Conservation (phyloP, 208 protist species). For the Crithidia sp. region DNA sequence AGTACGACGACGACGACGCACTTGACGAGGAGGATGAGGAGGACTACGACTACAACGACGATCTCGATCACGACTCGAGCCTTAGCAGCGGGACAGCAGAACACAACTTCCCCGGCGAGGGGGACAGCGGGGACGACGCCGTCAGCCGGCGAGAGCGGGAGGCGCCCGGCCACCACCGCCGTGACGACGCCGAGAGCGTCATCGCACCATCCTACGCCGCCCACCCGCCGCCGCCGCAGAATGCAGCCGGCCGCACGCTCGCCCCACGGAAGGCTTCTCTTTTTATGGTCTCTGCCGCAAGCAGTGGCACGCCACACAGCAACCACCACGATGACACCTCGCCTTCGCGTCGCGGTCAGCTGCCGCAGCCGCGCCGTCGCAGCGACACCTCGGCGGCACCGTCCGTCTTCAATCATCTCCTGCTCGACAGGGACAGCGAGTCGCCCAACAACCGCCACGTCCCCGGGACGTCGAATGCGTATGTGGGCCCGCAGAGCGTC, state of each 20-base stretch:
- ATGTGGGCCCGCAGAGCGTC: constrained; percentile 9
- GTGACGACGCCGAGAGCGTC: constrained; percentile 8
- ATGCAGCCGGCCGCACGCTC: background rate
- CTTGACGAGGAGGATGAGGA: background rate
- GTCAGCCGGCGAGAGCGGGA: background rate
- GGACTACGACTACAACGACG: constrained; percentile 6
- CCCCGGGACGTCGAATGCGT: background rate
- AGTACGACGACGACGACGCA: constrained; percentile 8
- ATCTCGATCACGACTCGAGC: background rate
- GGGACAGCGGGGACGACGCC: background rate
- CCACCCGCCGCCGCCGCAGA: background rate
- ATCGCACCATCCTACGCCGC: background rate
- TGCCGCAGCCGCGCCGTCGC: background rate
- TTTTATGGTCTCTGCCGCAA: background rate
- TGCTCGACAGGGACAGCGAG: constrained; percentile 4
- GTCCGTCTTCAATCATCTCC: background rate
- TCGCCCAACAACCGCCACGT: background rate
- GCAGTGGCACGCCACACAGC: background rate
- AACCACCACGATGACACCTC: background rate
- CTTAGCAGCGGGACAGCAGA: background rate
- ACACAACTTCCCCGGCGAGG: background rate
- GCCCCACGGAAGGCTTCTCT: constrained; percentile 16
- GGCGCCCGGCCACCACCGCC: background rate
- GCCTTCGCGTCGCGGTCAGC: background rate
- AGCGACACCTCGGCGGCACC: constrained; percentile 1